These are phyloP conservation scores for Obba rivulosa DNA, from an alignment of 768 basidiomycete species.

Conservation along the genomic window DNA sequence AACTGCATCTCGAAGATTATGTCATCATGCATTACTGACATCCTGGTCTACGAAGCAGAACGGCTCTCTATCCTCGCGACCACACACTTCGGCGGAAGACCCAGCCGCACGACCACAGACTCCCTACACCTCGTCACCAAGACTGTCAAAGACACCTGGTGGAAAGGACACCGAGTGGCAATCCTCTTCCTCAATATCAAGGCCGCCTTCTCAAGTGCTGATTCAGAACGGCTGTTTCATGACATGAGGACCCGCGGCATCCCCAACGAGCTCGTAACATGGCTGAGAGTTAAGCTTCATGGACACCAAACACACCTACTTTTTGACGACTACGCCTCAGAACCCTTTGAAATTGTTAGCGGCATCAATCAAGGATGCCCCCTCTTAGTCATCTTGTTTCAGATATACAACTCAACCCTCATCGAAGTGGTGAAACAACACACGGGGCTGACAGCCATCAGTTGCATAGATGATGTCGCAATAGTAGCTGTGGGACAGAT, in stretches of 20 bases:
- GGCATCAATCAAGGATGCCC: no score
- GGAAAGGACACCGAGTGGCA: constrained; percentile 19
- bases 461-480: no score
- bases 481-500: constrained; percentile 3
- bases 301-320: constrained; percentile 13
- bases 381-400: constrained; percentile 23
- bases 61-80: constrained; percentile 5
- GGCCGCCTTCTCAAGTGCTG: constrained; percentile 22
- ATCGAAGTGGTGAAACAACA: constrained; percentile 1
- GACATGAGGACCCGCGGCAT: constrained; percentile 8
- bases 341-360: constrained; percentile 10
- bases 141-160: constrained; percentile 19
- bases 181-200: constrained; percentile 29
- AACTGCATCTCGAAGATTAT: constrained; percentile 18
- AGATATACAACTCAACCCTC: constrained; percentile 26
- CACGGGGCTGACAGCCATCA: not conserved
- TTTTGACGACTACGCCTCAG: constrained; percentile 21
- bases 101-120: constrained; percentile 18
- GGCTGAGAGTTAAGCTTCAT: constrained; percentile 9
- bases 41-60: constrained; percentile 4
- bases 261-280: constrained; percentile 12
- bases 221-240: constrained; percentile 7
- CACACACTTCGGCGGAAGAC: constrained; percentile 20
- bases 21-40: constrained; percentile 15
- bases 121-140: constrained; percentile 17